Base-by-base conservation (phyloP, 305 asterid genomes). In the Solanum hybrid region DNA sequence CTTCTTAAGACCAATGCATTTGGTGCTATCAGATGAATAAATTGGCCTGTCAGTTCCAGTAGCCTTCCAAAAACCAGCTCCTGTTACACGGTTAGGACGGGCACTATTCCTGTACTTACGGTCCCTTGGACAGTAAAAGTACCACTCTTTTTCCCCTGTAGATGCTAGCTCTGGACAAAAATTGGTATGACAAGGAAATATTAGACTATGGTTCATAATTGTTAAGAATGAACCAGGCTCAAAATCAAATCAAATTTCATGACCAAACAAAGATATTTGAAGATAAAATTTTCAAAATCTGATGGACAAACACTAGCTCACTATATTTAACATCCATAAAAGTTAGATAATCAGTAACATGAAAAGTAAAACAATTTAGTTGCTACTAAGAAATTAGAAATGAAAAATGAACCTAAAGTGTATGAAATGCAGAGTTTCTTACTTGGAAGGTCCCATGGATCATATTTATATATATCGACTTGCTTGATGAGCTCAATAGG, bases 381-480 rank as follows among this genome's bases (percentile, higher is more conserved):
- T 40, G 24, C 86, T 26, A 40, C 14, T 13, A 40, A 3, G 35
- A 71, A 71, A 28, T 8, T 40, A n/a, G 37, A 69, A 69, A 31
- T 3, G 36, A 31, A 57, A 5, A 74, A 73, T 76, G 39, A 57
- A n/a, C 35, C 13, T 57, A 16, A 51, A 86, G 73, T 36, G 79
- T 67, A 31, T 61, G 31, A n/a, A 20, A 11, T 2, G 57, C 18
- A 69, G 74, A 29, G 83, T 35, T 75, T 37, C 96, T 93, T 95
- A 96, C 98, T 94, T 91, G 98, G 98, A 90, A 96, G 98, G 76
- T 96, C 98, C 97, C 98, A 95, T 36, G 98, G 98, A 93, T 96
- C 98, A 18, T 92, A 95, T 89, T 96, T 96, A 97, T 96, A 96
- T 14, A 96, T 95, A 28, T 96, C 96, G 6, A 95, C 94, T 94